Percentiles rank a stretch among this genome's conserved stretches.
Conservation (phyloP, 73 alveolate genomes). For the Effrenium voratum region DNA sequence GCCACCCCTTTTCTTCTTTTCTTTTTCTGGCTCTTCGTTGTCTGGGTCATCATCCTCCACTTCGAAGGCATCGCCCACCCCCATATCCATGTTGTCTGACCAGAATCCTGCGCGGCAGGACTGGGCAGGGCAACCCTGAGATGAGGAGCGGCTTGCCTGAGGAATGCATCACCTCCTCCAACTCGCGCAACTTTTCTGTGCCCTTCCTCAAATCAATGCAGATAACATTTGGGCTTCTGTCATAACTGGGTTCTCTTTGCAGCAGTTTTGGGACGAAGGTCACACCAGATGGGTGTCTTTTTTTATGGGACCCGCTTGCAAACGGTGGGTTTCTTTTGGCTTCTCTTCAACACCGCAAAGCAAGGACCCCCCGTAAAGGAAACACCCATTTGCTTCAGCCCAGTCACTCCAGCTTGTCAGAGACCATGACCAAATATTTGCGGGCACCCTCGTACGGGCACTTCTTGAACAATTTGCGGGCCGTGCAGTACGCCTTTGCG, state of each 20-base stretch:
- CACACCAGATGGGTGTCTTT: too few species aligned
- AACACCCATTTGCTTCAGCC: too few species aligned
- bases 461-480: neutral
- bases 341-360: too few species aligned
- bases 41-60: neutral
- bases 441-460: conserved; percentile 1
- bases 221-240: too few species aligned
- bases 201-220: conserved; percentile 15
- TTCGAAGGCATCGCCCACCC: neutral
- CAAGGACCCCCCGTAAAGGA: too few species aligned
- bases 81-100: neutral
- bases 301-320: too few species aligned
- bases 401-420: conserved; percentile 14
- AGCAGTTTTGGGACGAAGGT: too few species aligned
- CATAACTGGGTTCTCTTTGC: too few species aligned
- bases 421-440: neutral
- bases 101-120: neutral
- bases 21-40: too few species aligned
- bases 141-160: neutral
- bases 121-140: neutral
- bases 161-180: neutral
- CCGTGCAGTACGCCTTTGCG: neutral
- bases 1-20: too few species aligned
- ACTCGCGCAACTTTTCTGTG: neutral
- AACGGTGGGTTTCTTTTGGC: too few species aligned